Evolutionary conservation across 2,329 filamentous ascomycete species (phyloP).

Genomic region (Raffaelea albimanens): DNA sequence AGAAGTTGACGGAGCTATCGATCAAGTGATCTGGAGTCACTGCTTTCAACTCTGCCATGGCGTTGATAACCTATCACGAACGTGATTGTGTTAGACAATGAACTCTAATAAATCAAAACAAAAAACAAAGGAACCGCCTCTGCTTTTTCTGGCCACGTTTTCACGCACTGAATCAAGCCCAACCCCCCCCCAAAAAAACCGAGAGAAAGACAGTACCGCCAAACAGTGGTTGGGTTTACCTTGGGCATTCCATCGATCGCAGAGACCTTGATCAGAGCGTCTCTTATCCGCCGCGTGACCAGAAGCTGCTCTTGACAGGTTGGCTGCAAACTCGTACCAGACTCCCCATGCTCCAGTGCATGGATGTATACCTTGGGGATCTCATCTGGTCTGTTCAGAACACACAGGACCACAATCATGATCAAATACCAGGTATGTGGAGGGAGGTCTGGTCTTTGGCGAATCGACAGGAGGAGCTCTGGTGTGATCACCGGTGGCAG

Average conservation of each 20-base stretch:
- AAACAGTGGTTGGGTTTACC: no score
- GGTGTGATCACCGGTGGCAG: conserved; percentile 22
- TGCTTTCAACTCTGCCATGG: conserved; percentile 32
- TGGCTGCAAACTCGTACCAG: conserved; percentile 13
- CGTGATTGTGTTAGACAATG: no score
- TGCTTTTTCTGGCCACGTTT: no score
- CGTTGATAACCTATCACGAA: conserved; percentile 40
- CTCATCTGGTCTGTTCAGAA: conserved; percentile 39
- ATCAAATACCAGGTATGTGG: conserved; percentile 39
- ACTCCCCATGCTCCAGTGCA: conserved; percentile 24
- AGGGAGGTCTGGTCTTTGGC: conserved; percentile 30
- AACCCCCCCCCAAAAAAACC: no score
- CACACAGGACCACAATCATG: conserved; percentile 32
- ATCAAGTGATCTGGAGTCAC: conserved; percentile 31
- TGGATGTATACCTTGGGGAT: conserved; percentile 33
- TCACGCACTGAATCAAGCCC: no score
- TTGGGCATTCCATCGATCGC: conserved; percentile 40
- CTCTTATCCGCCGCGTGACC: conserved; percentile 36
- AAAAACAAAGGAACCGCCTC: background rate
- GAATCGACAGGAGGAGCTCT: conserved; percentile 29
- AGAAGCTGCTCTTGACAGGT: conserved; percentile 26
- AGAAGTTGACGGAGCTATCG: conserved; percentile 24
- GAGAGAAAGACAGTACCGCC: no score
- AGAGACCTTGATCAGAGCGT: conserved; percentile 38
- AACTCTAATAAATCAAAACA: background rate